Base-by-base conservation (phyloP, 768 basidiomycete genomes). In the Phlegmacium glaucopus region DNA sequence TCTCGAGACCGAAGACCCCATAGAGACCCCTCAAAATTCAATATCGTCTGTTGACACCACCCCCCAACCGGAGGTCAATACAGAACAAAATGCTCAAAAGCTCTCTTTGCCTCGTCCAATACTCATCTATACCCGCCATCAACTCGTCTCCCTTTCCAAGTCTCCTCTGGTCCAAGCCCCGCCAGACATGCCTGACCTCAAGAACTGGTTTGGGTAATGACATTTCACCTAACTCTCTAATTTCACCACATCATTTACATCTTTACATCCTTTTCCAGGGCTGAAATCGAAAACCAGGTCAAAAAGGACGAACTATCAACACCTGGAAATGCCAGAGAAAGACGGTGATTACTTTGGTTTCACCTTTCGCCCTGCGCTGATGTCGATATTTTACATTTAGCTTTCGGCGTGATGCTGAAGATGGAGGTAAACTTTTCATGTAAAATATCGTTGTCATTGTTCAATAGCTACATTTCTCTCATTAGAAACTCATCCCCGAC, bases 131-230 rank as follows among this genome's bases (percentile, higher is more conserved):
- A 75, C 83, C 59, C 82, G 87, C 41, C 60, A 72, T 40, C 82
- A 90, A 51, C 67, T 91, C 32, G 79, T 93, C 44, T 64, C 68
- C 45, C 77, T 93, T 16, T 76, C 79, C 53, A 79, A 77, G 52
- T 92, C 90, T n/a, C 85, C 87, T 17, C 69, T 92, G 34, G 85
- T 93, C 18, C 72, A 77, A 50, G 70, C 74, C 18, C 90, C 91
- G 6, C 61, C 70, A 42, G 79, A 80, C 54, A 91, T 93, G 91
- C 90, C 90, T 42, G 72, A 79, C 39, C 69, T 93, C 43, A 90
- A 84, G 69, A 81, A 85, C 39, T 93, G 90, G 90, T 93, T 92
- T 68, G 90, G 90, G 90, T 93, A 63, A 49, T 81, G 51, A n/a
- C 30, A 43, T 52, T 48, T 50, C 48, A 50, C 48, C 57, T 27